A percentile compares a stretch with the other conserved stretches of the same genome.
These are phyloP conservation scores for Aspergillus chevalieri DNA, from an alignment of 2,329 filamentous ascomycete genomes.

Conservation along the genomic window DNA sequence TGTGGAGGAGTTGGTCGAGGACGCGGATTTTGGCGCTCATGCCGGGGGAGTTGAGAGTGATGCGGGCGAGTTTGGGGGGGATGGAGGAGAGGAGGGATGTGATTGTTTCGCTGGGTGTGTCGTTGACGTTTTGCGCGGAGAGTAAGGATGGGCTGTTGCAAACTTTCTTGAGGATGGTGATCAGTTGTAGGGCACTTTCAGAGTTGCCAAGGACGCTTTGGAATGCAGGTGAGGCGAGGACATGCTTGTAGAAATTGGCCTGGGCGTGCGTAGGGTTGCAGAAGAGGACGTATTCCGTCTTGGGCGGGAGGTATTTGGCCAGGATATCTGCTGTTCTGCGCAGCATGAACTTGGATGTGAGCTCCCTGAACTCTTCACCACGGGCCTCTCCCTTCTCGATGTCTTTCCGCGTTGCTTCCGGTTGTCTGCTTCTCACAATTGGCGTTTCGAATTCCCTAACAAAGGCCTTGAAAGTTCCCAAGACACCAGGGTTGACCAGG, in stretches of 20 bases:
- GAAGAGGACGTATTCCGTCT: slow-evolving; percentile 62
- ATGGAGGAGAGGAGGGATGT: slow-evolving; percentile 48
- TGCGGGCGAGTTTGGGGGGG: slow-evolving; percentile 48
- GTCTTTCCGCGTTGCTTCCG: slow-evolving; percentile 55
- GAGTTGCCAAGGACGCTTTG: slow-evolving; percentile 55
- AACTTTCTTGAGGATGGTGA: slow-evolving; percentile 66
- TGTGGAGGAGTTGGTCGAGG: slow-evolving; percentile 59
- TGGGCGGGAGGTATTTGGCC: slow-evolving; percentile 59
- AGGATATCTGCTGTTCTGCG: slow-evolving; percentile 62
- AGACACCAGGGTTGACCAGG: slow-evolving; percentile 60
- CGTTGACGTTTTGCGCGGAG: slow-evolving; percentile 44
- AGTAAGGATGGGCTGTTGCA: slow-evolving; percentile 66
- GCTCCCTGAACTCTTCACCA: slow-evolving; percentile 54
- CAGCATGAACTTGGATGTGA: slow-evolving; percentile 61
- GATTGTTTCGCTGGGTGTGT: slow-evolving; percentile 44
- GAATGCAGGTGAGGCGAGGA: slow-evolving; percentile 61
- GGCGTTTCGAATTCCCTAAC: slow-evolving; percentile 60
- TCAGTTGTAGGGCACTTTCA: slow-evolving; percentile 61
- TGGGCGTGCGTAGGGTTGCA: slow-evolving; percentile 58
- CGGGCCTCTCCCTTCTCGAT: slow-evolving; percentile 59
- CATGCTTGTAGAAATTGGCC: slow-evolving; percentile 55
- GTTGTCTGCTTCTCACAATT: slow-evolving; percentile 59
- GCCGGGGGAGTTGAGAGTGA: slow-evolving; percentile 47
- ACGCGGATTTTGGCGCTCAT: slow-evolving; percentile 62
- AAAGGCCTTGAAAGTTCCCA: slow-evolving; percentile 58